Base-by-base conservation (phyloP, 2,329 filamentous ascomycete species). In the Ascochyta rabiei region DNA sequence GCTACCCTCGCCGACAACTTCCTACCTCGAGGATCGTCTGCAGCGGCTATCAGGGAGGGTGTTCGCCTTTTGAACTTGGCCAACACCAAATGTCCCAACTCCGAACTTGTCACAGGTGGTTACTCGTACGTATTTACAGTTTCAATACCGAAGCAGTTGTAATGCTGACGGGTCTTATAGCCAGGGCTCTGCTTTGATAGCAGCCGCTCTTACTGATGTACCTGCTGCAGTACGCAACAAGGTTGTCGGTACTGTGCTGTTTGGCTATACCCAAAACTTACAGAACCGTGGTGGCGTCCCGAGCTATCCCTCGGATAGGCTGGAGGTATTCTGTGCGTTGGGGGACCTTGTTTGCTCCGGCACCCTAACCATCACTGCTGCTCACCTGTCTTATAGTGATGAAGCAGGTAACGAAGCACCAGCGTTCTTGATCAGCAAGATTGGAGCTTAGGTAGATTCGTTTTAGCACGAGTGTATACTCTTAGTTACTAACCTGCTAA, bases 151-250 rank as follows among this genome's bases (percentile, higher is more conserved):
- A 23, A 16, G 9, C 5, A 28, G 18, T 6, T 4, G 3, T 13
- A 2, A 4, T 16, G 26, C 57, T 64, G 34, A 61, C 35, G 23
- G 4, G 2, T 3, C 5, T 19, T 1, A 4, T 31, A 76, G 70
- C 31, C 76, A 78, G 68, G 75, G 76, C 38, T 67, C 73, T 8
- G 76, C 76, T 16, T 59, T 77, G 31, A 75, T 75, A 12, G 73
- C 73, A 15, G 69, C 66, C 15, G 65, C 75, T 1, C 66, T 77
- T 38, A 60, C 66, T 24, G 60, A 64, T 10, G 65, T 73, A 6
- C 61, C 62, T n/a, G 21, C 60, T 12, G 59, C 60, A 2, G 67
- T 75, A 16, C 69, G 67, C 53, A 51, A 65, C 34, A 66, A 70
- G 38, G 63, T 77, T 52, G 70, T 71, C n/a, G 76, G 75, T 15